phyloP scores from a whole-genome alignment of 2,329 filamentous ascomycete genomes.

The Sporothrix brunneoviolacea region DNA sequence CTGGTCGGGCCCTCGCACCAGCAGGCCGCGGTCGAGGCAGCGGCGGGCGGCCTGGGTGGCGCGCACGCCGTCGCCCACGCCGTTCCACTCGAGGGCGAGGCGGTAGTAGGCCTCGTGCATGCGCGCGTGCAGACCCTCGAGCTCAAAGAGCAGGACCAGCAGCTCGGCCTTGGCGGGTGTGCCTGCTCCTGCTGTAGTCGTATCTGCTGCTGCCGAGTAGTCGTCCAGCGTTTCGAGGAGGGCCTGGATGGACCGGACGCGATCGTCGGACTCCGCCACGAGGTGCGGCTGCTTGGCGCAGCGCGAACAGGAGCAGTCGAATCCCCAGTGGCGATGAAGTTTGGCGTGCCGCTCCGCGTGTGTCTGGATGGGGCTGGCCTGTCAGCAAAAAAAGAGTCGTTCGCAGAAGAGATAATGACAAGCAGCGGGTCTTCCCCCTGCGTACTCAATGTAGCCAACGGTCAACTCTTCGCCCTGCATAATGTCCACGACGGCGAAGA shows the following conservation, averaged over 20 bases:
- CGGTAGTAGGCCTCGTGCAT: slow-evolving; percentile 32
- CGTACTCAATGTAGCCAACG: slow-evolving; percentile 35
- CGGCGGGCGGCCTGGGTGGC: slow-evolving; percentile 28
- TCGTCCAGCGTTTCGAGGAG: slow-evolving; percentile 30
- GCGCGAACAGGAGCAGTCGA: slow-evolving; percentile 31
- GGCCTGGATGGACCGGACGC: slow-evolving; percentile 26
- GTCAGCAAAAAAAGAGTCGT: too few relatives aligned
- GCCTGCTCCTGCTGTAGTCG: slow-evolving; percentile 9
- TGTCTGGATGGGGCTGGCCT: slow-evolving; percentile 29
- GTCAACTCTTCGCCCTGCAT: slow-evolving; percentile 35
- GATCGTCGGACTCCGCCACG: slow-evolving; percentile 27
- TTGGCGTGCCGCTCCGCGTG: slow-evolving; percentile 24
- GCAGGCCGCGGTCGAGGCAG: slow-evolving; percentile 20
- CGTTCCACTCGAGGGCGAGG: slow-evolving; percentile 35
- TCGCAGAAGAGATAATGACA: too few relatives aligned
- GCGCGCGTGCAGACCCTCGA: slow-evolving; percentile 27
- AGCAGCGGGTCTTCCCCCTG: too few relatives aligned
- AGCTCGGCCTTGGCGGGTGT: slow-evolving; percentile 30
- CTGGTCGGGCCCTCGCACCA: slow-evolving; percentile 18
- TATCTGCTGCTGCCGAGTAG: too few relatives aligned
- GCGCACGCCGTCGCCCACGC: slow-evolving; percentile 25
- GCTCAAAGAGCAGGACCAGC: slow-evolving; percentile 30
- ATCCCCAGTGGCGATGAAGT: slow-evolving; percentile 31
- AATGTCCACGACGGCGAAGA: slow-evolving; percentile 32
- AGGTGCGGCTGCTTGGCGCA: slow-evolving; percentile 26